Percentiles rank a stretch among this genome's conserved stretches.
Conservation (phyloP, 441 rosid genomes). For the Euphorbia celastroides region DNA sequence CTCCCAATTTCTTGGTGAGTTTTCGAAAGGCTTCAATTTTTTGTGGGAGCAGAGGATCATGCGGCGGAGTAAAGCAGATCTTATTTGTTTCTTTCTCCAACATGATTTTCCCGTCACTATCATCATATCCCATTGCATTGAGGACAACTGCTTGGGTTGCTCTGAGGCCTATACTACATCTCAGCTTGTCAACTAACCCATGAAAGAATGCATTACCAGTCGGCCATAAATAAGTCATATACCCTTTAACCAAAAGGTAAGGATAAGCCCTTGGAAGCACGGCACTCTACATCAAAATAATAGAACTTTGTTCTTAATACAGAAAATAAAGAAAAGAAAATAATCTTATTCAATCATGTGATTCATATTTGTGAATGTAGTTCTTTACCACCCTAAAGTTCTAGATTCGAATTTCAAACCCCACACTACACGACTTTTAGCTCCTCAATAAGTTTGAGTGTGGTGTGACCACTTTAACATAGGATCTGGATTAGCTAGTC, state of each 20-base stretch:
- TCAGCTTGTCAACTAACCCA: conserved; percentile 35
- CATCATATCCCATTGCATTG: conserved; percentile 39
- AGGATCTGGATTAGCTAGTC: too few species aligned
- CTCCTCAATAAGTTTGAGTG: too few species aligned
- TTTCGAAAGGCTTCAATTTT: conserved; percentile 35
- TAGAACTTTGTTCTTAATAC: too few species aligned
- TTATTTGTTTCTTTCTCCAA: conserved; percentile 25
- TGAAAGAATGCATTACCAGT: conserved; percentile 34
- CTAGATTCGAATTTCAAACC: not conserved
- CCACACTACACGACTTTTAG: too few species aligned
- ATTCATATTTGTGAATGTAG: not conserved
- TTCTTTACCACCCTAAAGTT: not conserved
- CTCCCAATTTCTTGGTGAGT: conserved; percentile 41
- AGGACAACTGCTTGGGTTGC: conserved; percentile 32
- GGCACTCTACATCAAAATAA: conserved; percentile 27
- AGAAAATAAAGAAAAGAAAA: not conserved
- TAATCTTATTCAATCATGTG: not conserved
- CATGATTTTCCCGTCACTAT: conserved; percentile 31
- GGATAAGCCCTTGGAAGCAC: conserved; percentile 44
- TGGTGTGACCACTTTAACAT: too few species aligned
- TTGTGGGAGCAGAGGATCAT: conserved; percentile 29
- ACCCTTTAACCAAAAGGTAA: conserved; percentile 33
- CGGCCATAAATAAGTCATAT: conserved; percentile 39
- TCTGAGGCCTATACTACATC: conserved; percentile 18
- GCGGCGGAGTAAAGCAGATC: conserved; percentile 30